phyloP scores from a whole-genome alignment of 2,329 filamentous ascomycete species.

The Elsinoe necatrix region DNA sequence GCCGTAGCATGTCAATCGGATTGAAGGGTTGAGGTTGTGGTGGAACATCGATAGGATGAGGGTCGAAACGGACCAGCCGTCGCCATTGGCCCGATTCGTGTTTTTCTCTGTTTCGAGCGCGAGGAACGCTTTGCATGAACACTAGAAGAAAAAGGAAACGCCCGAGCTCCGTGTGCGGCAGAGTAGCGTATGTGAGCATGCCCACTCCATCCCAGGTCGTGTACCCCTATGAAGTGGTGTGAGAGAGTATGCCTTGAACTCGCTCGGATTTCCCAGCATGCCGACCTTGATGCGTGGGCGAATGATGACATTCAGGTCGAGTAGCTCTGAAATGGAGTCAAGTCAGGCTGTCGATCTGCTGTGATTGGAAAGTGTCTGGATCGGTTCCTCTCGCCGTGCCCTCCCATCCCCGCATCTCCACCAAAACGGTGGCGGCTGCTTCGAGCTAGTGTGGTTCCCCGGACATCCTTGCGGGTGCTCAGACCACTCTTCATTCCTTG shows the following conservation, averaged over 20 bases:
- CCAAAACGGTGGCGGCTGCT: background rate
- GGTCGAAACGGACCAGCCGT: background rate
- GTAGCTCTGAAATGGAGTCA: background rate
- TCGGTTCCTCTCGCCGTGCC: background rate
- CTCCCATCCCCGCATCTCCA: constrained; percentile 5
- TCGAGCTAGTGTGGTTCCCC: background rate
- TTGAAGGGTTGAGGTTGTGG: background rate
- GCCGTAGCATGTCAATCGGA: background rate
- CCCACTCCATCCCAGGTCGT: background rate
- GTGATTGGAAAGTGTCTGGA: background rate
- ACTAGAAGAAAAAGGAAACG: background rate
- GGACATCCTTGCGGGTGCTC: constrained; percentile 10
- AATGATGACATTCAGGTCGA: constrained; percentile 6
- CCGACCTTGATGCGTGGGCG: background rate
- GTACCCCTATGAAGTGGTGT: background rate
- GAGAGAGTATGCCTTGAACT: background rate
- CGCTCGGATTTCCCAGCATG: background rate
- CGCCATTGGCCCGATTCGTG: background rate
- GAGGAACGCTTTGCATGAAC: background rate
- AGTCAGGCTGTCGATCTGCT: constrained; percentile 2
- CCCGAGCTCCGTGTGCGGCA: background rate
- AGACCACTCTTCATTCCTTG: constrained; percentile 4
- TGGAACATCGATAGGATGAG: background rate
- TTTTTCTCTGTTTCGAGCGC: background rate
- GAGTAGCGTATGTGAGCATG: background rate